These are phyloP conservation scores for Eutypa lata DNA, from an alignment of 2,329 filamentous ascomycete species.

Conservation along the genomic window DNA sequence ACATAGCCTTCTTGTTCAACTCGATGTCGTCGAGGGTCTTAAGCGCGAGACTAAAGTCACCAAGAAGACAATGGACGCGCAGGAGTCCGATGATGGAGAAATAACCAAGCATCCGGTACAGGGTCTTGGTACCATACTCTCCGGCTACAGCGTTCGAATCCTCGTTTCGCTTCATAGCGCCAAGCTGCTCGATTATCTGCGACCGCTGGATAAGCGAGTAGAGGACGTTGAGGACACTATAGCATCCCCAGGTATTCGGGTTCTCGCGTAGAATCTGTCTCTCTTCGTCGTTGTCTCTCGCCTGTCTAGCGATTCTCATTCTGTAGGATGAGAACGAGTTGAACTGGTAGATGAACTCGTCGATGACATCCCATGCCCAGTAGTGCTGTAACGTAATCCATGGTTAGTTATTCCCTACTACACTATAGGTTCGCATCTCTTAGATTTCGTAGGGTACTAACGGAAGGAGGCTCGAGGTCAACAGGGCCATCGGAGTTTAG, in stretches of 20 bases:
- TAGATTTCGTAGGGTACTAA: slow-evolving; percentile 46
- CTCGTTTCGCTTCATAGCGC: slow-evolving; percentile 90
- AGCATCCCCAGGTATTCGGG: slow-evolving; percentile 99
- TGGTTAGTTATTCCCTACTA: slow-evolving; percentile 13
- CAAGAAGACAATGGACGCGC: slow-evolving; percentile 91
- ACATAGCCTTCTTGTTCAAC: slow-evolving; percentile 99
- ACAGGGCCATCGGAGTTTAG: slow-evolving; percentile 99
- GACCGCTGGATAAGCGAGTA: slow-evolving; percentile 99
- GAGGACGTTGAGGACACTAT: slow-evolving; percentile 97
- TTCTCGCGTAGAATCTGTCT: slow-evolving; percentile 88
- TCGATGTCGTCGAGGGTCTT: slow-evolving; percentile 99
- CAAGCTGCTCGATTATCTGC: slow-evolving; percentile 96
- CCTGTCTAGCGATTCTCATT: slow-evolving; percentile 80
- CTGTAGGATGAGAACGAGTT: slow-evolving; percentile 99
- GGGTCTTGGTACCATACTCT: slow-evolving; percentile 88
- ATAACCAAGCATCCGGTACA: slow-evolving; percentile 98
- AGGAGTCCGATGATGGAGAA: slow-evolving; percentile 98
- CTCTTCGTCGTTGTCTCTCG: slow-evolving; percentile 83
- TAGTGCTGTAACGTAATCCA: slow-evolving; percentile 87
- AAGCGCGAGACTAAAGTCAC: slow-evolving; percentile 95
- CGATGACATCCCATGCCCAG: slow-evolving; percentile 99
- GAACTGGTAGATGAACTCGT: slow-evolving; percentile 99
- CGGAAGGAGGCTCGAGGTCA: slow-evolving; percentile 92
- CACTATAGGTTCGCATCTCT: background rate
- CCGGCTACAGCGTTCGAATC: slow-evolving; percentile 84